Percentiles rank a stretch among this genome's conserved stretches.
Conservation (phyloP, 2,329 filamentous ascomycete species). For the Arthroderma sp. region DNA sequence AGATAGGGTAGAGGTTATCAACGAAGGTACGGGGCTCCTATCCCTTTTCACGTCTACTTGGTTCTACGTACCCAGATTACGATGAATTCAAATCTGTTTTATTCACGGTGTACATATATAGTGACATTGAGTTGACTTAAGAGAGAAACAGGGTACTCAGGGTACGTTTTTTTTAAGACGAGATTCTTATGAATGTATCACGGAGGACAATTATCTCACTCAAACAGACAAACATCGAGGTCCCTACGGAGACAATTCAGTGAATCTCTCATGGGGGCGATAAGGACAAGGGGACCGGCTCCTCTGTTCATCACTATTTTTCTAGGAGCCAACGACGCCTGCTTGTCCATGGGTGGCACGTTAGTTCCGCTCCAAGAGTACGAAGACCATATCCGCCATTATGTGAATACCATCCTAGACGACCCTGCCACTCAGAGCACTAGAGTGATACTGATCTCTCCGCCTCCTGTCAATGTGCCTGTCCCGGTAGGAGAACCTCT, state of each 20-base stretch:
- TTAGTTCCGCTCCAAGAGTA: conserved; percentile 25
- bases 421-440: conserved; percentile 22
- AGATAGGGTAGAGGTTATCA: conserved; percentile 16
- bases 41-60: neutral
- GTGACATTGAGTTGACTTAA: neutral
- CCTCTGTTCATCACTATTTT: conserved; percentile 32
- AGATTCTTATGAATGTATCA: neutral
- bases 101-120: neutral
- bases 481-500: neutral
- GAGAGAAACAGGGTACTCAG: conserved; percentile 14
- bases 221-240: conserved; percentile 13
- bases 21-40: conserved; percentile 11
- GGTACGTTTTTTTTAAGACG: conserved; percentile 8
- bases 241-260: conserved; percentile 12
- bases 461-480: conserved; percentile 26
- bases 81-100: neutral
- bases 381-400: conserved; percentile 26
- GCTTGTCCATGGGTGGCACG: conserved; percentile 17
- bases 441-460: conserved; percentile 29
- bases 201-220: neutral
- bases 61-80: neutral
- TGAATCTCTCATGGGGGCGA: conserved; percentile 8
- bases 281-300: conserved; percentile 13
- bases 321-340: conserved; percentile 32
- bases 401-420: conserved; percentile 25